Conservation (phyloP, 768 basidiomycete genomes). For the Kwoniella sp. region DNA sequence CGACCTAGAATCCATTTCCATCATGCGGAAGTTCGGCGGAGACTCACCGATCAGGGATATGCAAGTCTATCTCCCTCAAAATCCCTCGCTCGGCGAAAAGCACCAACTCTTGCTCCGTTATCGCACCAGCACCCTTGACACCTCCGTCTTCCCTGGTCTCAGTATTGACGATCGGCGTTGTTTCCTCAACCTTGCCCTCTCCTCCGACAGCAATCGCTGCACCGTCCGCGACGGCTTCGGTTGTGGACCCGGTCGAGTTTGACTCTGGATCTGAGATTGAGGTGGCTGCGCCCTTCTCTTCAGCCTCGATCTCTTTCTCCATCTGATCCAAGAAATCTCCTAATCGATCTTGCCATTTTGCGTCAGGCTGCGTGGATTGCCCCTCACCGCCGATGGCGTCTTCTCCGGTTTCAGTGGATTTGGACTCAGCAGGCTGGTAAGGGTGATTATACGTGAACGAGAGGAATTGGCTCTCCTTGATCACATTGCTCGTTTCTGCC, state of each 20-base stretch:
- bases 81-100: slow-evolving; percentile 14
- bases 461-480: not conserved
- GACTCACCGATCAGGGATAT: slow-evolving; percentile 21
- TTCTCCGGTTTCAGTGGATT: not conserved
- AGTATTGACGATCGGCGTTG: not conserved
- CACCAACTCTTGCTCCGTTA: not conserved
- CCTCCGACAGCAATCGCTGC: not conserved
- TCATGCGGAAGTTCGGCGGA: too few relatives aligned
- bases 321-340: slow-evolving; percentile 14
- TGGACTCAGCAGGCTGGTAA: not conserved
- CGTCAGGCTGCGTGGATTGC: not conserved
- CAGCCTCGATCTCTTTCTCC: slow-evolving; percentile 14
- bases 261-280: not conserved
- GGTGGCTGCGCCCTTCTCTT: not conserved
- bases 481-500: too few relatives aligned
- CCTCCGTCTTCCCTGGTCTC: not conserved
- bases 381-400: not conserved
- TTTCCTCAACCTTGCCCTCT: not conserved
- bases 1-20: too few relatives aligned
- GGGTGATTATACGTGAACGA: slow-evolving; percentile 15
- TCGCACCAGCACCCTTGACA: not conserved
- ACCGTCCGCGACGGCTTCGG: not conserved
- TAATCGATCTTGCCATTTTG: slow-evolving; percentile 20
- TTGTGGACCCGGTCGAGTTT: not conserved
- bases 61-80: slow-evolving; percentile 10